phyloP scores from a whole-genome alignment of 2,329 filamentous ascomycete genomes.

The Alternaria triticina region DNA sequence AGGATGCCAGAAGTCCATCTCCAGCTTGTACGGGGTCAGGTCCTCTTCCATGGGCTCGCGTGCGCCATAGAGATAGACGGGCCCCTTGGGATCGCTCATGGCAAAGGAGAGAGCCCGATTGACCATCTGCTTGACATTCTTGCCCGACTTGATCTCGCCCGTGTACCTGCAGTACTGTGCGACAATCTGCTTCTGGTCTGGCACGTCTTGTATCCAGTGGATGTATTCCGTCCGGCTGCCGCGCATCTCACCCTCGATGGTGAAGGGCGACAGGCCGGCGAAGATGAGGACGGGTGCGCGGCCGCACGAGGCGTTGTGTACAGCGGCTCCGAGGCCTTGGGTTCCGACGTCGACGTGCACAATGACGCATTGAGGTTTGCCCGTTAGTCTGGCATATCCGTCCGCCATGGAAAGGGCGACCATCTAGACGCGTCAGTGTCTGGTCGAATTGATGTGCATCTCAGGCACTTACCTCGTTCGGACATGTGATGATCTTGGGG shows the following conservation, averaged over 20 bases:
- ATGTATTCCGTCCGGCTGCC: conserved; percentile 79
- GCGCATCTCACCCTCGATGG: conserved; percentile 76
- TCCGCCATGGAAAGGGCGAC: conserved; percentile 86
- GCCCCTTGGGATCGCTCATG: conserved; percentile 75
- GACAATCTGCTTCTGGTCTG: conserved; percentile 80
- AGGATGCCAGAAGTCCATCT: conserved; percentile 73
- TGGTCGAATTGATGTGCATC: not conserved
- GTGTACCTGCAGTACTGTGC: conserved; percentile 85
- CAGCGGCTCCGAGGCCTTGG: conserved; percentile 76
- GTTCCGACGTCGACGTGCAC: conserved; percentile 84
- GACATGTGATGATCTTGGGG: conserved; percentile 77
- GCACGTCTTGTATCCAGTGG: conserved; percentile 86
- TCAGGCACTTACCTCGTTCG: conserved; percentile 68
- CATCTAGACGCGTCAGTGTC: conserved; percentile 62
- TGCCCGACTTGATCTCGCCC: conserved; percentile 81
- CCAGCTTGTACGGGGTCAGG: conserved; percentile 64
- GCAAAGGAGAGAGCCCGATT: conserved; percentile 85
- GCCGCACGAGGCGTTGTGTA: conserved; percentile 79
- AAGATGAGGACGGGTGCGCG: conserved; percentile 79
- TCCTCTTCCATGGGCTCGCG: conserved; percentile 86
- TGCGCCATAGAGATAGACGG: conserved; percentile 79
- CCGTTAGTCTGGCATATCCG: conserved; percentile 73
- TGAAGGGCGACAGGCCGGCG: conserved; percentile 78
- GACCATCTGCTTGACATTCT: conserved; percentile 88
- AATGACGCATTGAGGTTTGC: conserved; percentile 77